These are phyloP conservation scores for Neofusicoccum kwambonambiense DNA, from an alignment of 2,329 filamentous ascomycete genomes.

Conservation along the genomic window DNA sequence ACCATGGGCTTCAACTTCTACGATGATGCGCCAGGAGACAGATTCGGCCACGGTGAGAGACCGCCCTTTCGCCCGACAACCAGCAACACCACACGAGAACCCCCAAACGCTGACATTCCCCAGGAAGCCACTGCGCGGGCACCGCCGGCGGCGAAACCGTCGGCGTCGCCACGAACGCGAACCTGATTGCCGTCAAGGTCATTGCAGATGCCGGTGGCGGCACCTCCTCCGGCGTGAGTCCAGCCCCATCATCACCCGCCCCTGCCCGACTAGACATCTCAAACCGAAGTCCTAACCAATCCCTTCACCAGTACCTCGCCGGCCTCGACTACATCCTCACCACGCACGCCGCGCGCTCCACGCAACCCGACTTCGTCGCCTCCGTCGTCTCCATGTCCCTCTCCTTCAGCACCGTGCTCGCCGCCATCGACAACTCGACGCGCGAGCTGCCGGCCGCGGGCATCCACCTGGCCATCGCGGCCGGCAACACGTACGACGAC, in stretches of 20 bases:
- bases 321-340: slow-evolving; percentile 39
- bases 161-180: slow-evolving; percentile 37
- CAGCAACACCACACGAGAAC: no score
- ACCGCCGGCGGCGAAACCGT: slow-evolving; percentile 34
- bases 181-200: slow-evolving; percentile 38
- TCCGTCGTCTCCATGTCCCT: slow-evolving; percentile 42
- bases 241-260: background rate
- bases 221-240: slow-evolving; percentile 19
- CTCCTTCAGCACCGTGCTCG: slow-evolving; percentile 26
- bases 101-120: slow-evolving; percentile 9
- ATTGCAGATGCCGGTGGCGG: slow-evolving; percentile 35
- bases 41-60: slow-evolving; percentile 31
- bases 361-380: slow-evolving; percentile 29
- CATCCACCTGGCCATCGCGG: slow-evolving; percentile 25
- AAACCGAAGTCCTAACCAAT: no score
- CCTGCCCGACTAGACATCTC: no score
- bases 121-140: slow-evolving; percentile 35
- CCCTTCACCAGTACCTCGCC: slow-evolving; percentile 28
- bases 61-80: no score
- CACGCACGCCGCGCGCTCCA: slow-evolving; percentile 33
- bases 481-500: slow-evolving; percentile 33
- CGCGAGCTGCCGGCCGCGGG: background rate
- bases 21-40: slow-evolving; percentile 38
- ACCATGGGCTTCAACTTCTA: slow-evolving; percentile 25
- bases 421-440: slow-evolving; percentile 2